Evolutionary conservation across 805 yeast species (phyloP), one percentile per base, ranked within the genome.

Genomic region (Torulaspora gathmanii): DNA sequence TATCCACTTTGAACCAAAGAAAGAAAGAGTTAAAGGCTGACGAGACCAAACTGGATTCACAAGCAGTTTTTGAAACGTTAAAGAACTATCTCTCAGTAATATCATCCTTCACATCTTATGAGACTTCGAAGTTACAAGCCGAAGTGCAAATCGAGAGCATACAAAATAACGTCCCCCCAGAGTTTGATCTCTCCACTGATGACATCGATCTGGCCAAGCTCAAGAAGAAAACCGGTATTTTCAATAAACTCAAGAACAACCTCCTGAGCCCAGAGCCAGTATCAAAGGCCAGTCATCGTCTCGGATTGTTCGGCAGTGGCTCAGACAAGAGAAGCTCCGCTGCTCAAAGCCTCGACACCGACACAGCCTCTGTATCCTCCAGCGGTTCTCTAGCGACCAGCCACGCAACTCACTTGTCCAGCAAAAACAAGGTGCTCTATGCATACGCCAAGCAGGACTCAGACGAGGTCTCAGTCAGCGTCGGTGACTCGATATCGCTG

Each of bases 61-160:
- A 57, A 26, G 52, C 52, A 10, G 54, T 60, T 10, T 55, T 61
- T 51, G 74, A 75, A 19, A 62, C 77, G 37, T 60, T 90, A 41
- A 67, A 70, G 15, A 70, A 73, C 27, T 78, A 84, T 33, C 64
- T 85, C 29, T 55, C 65, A 10, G 60, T 75, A 2, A 70, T 90
- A 45, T 75, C 81, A 42, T 74, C 73, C 37, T 87, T 88, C 54
- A 75, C 90, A 47, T 68, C 73, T 36, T 81, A 83, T 50, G 99
- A 93, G 60, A 81, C 86, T 3, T 66, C 67, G 25, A 77, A 95
- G 49, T 82, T 93, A 17, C 72, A 74, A 33, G 77, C 83, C 10
- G 95, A 89, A 59, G 98, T 90, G 15, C 91, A 85, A 56, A 82
- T 91, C 41, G 97, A 91, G 64, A 81, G 93, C 22, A 88, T 93